phyloP scores from a whole-genome alignment of 164 flowering plant genomes.

The Magnolia sinica region DNA sequence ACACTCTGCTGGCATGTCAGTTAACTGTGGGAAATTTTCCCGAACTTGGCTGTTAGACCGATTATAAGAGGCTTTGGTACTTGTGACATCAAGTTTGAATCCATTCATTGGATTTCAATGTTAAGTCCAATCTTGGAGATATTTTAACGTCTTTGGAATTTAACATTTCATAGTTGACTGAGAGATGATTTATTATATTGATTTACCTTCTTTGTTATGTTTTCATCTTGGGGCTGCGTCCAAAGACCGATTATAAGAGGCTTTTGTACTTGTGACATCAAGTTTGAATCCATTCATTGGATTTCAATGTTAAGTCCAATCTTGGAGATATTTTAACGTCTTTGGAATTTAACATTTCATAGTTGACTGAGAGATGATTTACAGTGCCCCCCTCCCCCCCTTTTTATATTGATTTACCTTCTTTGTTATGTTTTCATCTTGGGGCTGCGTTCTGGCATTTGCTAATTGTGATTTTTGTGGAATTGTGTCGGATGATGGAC shows the following conservation, averaged over 20 bases:
- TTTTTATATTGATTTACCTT: neutral
- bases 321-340: neutral
- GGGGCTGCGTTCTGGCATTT: neutral
- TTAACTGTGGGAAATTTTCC: no score
- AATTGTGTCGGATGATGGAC: neutral
- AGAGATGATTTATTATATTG: neutral
- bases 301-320: neutral
- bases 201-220: no score
- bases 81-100: no score
- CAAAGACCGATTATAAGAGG: no score
- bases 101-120: no score
- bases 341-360: neutral
- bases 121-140: neutral
- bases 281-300: no score
- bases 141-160: neutral
- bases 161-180: neutral
- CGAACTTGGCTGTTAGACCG: no score
- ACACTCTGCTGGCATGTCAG: no score
- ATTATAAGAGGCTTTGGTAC: no score
- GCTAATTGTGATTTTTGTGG: slow-evolving; percentile 2
- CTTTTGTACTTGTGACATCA: no score
- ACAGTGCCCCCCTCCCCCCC: neutral
- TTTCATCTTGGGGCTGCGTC: neutral
- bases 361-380: neutral
- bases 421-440: neutral